Evolutionary conservation across 768 basidiomycete species (phyloP).

Genomic region (Flagelloscypha sp.): DNA sequence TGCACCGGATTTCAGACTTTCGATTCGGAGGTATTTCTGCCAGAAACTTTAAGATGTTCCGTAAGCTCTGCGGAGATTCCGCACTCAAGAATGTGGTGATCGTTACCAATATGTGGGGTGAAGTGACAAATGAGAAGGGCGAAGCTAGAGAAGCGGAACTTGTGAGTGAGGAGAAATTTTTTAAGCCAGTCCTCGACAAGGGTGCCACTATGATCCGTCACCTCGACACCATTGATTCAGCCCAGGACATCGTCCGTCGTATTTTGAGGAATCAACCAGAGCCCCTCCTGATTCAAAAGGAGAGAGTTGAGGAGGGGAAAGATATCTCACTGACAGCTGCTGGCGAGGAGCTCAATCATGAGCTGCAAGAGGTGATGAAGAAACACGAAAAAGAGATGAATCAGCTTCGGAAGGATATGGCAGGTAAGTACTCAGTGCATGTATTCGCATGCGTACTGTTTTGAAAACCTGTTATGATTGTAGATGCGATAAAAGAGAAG

Average conservation of each 20-base stretch:
- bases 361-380: constrained; percentile 38
- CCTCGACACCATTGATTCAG: constrained; percentile 19
- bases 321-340: constrained; percentile 31
- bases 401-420: constrained; percentile 38
- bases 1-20: constrained; percentile 30
- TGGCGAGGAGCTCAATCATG: constrained; percentile 40
- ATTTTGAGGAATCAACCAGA: constrained; percentile 23
- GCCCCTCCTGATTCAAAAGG: constrained; percentile 27
- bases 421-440: constrained; percentile 16
- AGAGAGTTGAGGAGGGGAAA: constrained; percentile 30
- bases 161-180: constrained; percentile 26
- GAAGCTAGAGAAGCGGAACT: constrained; percentile 28
- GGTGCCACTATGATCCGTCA: constrained; percentile 29
- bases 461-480: neutral
- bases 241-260: constrained; percentile 21
- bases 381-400: constrained; percentile 41
- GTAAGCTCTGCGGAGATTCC: constrained; percentile 36
- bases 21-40: constrained; percentile 34
- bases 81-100: constrained; percentile 40
- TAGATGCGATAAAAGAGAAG: constrained; percentile 30
- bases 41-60: constrained; percentile 42
- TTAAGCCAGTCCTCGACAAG: constrained; percentile 31
- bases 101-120: constrained; percentile 41
- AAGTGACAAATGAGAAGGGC: constrained; percentile 24
- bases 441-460: too few relatives aligned